A percentile compares a stretch with the other conserved stretches of the same genome.
phyloP scores from a whole-genome alignment of 805 yeast species.

The Vanderwaltozyma tropicalis region DNA sequence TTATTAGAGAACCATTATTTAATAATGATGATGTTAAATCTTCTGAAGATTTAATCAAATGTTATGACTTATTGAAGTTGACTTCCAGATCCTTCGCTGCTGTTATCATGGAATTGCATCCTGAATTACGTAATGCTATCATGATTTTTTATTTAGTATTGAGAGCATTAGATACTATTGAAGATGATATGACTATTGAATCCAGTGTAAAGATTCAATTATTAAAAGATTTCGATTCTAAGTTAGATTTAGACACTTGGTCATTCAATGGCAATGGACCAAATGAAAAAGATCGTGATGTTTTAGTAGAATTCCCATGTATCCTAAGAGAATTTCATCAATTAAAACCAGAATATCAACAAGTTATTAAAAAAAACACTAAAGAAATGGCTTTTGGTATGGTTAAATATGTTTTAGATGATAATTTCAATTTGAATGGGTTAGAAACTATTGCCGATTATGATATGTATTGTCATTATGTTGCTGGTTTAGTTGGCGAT shows the following conservation, averaged over 20 bases:
- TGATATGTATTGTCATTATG: conserved; percentile 89
- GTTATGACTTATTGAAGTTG: conserved; percentile 53
- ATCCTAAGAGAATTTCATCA: conserved; percentile 63
- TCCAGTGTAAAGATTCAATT: conserved; percentile 64
- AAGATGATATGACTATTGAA: conserved; percentile 88
- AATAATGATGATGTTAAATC: background rate
- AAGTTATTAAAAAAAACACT: conserved; percentile 68
- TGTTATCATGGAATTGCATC: conserved; percentile 83
- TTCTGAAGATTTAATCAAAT: conserved; percentile 35
- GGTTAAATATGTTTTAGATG: conserved; percentile 85
- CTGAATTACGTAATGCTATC: conserved; percentile 73
- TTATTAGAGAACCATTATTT: conserved; percentile 31
- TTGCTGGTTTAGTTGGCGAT: conserved; percentile 96
- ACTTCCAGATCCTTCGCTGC: conserved; percentile 94
- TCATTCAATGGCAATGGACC: conserved; percentile 67
- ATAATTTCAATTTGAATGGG: conserved; percentile 70
- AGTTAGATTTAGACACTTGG: conserved; percentile 63
- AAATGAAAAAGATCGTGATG: conserved; percentile 72
- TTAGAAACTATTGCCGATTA: conserved; percentile 70
- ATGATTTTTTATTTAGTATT: conserved; percentile 77
- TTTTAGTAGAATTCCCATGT: conserved; percentile 64
- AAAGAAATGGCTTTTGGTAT: conserved; percentile 91
- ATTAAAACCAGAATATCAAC: conserved; percentile 68
- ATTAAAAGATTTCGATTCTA: conserved; percentile 55
- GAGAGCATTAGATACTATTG: conserved; percentile 90